Conservation (phyloP, 2,329 filamentous ascomycete species). For the Colletotrichum orchidophilum region DNA sequence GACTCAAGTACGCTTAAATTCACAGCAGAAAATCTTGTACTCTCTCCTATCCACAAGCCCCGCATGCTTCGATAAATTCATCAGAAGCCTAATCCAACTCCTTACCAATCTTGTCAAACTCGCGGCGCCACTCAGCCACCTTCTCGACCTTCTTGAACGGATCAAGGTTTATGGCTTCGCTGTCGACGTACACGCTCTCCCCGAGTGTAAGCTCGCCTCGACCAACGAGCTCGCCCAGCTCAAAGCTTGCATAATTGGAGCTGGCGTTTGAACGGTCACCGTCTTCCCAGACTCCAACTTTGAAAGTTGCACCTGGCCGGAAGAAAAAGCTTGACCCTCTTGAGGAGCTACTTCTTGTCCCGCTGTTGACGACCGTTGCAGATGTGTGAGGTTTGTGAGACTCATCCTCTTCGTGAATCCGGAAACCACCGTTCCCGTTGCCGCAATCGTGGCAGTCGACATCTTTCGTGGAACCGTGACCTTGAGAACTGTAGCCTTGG, state of each 20-base stretch:
- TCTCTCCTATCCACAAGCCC: no score
- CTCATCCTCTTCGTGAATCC: not conserved
- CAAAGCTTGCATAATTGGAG: not conserved
- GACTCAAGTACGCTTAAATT: no score
- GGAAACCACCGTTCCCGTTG: not conserved
- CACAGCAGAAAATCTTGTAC: no score
- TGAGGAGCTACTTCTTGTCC: not conserved
- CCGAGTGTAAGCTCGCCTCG: not conserved
- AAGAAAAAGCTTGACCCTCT: not conserved
- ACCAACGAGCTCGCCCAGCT: not conserved
- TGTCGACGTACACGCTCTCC: conserved; percentile 36
- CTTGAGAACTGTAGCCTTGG: not conserved
- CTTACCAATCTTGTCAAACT: conserved; percentile 42
- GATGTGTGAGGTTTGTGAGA: not conserved
- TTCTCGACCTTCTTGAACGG: conserved; percentile 43
- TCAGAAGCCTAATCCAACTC: not conserved
- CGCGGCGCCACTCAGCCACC: conserved; percentile 41
- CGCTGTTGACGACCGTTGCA: not conserved
- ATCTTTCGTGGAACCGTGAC: not conserved
- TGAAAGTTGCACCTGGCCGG: not conserved
- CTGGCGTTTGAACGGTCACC: not conserved
- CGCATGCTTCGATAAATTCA: no score
- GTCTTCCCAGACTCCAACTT: not conserved
- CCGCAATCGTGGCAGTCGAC: not conserved
- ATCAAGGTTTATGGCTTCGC: conserved; percentile 44